Evolutionary conservation across 225 moss, liverwort and hornwort genomes (phyloP).

Genomic region (Marchantia paleacea): DNA sequence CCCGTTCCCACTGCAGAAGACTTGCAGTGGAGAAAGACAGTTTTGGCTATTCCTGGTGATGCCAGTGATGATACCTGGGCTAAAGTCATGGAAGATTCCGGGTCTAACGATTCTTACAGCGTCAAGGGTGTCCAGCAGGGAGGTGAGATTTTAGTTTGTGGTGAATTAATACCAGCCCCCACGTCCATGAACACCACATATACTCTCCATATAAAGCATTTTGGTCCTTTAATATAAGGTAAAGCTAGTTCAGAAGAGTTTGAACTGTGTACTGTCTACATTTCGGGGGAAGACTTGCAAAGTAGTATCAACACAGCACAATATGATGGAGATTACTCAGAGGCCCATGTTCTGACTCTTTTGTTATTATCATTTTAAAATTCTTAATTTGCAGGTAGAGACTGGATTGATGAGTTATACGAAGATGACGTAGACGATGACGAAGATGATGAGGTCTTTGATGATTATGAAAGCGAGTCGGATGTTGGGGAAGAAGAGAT

Average conservation of each 20-base stretch:
- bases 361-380: background rate
- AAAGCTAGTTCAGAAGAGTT: background rate
- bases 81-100: conserved; percentile 65
- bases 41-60: conserved; percentile 66
- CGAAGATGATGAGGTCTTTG: conserved; percentile 26
- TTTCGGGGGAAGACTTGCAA: too few relatives aligned
- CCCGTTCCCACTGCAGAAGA: conserved; percentile 67
- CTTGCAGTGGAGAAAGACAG: conserved; percentile 70
- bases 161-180: background rate
- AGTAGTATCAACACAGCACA: background rate
- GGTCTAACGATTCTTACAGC: conserved; percentile 59
- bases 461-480: conserved; percentile 41
- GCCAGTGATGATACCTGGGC: conserved; percentile 82
- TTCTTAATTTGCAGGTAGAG: conserved; percentile 18
- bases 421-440: conserved; percentile 40
- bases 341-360: background rate
- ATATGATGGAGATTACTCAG: background rate
- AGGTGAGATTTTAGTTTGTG: conserved; percentile 30
- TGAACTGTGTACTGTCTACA: background rate
- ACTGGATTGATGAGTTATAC: conserved; percentile 40
- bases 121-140: conserved; percentile 79
- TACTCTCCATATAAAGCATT: background rate
- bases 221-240: background rate
- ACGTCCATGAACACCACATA: background rate
- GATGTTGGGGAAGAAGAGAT: conserved; percentile 40